These are phyloP conservation scores for Geranomyces michiganensis DNA, from an alignment of 192 early-diverging fungal species.

Conservation along the genomic window DNA sequence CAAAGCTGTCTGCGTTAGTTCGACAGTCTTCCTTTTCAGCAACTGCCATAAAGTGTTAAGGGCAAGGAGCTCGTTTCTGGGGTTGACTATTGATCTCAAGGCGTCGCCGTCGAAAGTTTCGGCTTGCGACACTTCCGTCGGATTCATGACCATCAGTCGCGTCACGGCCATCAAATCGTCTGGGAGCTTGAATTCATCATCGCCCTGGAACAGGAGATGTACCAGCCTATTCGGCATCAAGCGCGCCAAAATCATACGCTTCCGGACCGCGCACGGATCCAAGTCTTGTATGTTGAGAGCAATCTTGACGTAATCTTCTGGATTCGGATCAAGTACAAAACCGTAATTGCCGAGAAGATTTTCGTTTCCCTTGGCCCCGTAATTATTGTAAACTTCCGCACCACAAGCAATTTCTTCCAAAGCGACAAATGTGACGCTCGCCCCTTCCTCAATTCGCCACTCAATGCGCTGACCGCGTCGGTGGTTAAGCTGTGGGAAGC, in stretches of 20 bases:
- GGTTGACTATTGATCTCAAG: background rate
- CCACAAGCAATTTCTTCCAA: slow-evolving; percentile 25
- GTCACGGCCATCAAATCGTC: slow-evolving; percentile 32
- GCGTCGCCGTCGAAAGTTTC: background rate
- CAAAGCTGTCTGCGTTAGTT: background rate
- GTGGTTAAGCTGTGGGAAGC: slow-evolving; percentile 46
- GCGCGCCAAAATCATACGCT: slow-evolving; percentile 2
- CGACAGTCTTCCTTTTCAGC: slow-evolving; percentile 10
- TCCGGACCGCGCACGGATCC: slow-evolving; percentile 37
- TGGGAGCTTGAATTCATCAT: slow-evolving; percentile 35
- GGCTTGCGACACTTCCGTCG: slow-evolving; percentile 20
- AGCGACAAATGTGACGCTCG: slow-evolving; percentile 41
- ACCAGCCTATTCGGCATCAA: slow-evolving; percentile 26
- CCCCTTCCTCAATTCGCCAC: slow-evolving; percentile 38
- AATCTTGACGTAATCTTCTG: slow-evolving; percentile 54
- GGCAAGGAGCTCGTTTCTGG: slow-evolving; percentile 29
- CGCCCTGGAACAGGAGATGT: slow-evolving; percentile 43
- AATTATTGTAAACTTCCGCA: slow-evolving; percentile 52
- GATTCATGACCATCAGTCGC: slow-evolving; percentile 44
- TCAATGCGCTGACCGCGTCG: slow-evolving; percentile 44
- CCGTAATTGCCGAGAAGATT: slow-evolving; percentile 57
- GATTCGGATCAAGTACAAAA: slow-evolving; percentile 51
- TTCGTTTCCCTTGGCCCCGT: slow-evolving; percentile 59
- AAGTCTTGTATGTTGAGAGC: slow-evolving; percentile 36
- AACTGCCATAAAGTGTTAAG: slow-evolving; percentile 25